Conservation (phyloP, 768 basidiomycete species). For the Lentinula guzmanii region DNA sequence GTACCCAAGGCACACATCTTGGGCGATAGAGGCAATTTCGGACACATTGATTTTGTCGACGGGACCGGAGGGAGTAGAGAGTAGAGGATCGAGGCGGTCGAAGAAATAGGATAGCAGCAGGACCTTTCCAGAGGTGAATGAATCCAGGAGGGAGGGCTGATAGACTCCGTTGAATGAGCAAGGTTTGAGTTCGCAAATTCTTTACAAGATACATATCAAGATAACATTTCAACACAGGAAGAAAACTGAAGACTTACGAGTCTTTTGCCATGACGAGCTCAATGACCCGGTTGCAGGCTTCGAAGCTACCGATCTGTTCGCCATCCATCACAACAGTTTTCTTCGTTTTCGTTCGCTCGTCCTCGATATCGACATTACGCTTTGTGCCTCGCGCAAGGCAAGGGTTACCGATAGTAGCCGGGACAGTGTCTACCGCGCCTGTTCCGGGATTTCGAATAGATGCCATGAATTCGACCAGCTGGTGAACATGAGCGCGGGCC, state of each 20-base stretch:
- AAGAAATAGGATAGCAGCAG: conserved; percentile 98
- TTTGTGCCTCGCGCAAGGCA: conserved; percentile 70
- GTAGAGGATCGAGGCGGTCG: conserved; percentile 82
- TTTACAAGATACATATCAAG: conserved; percentile 17
- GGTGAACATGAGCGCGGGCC: conserved; percentile 79
- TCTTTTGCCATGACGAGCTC: conserved; percentile 94
- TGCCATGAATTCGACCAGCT: conserved; percentile 83
- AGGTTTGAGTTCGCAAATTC: conserved; percentile 85
- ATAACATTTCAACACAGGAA: not conserved
- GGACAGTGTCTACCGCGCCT: not conserved
- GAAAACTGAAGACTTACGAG: conserved; percentile 48
- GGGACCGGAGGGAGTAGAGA: conserved; percentile 25
- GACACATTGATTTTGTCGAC: conserved; percentile 36
- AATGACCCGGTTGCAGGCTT: conserved; percentile 77
- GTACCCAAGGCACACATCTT: conserved; percentile 68
- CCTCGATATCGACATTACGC: conserved; percentile 60
- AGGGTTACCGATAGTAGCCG: conserved; percentile 57
- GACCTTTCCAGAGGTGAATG: conserved; percentile 80
- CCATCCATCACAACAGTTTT: conserved; percentile 84
- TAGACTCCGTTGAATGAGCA: conserved; percentile 98
- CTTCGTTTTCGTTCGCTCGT: conserved; percentile 25
- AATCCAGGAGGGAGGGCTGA: conserved; percentile 86
- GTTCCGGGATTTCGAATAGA: conserved; percentile 28
- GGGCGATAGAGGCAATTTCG: conserved; percentile 59
- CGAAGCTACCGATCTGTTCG: conserved; percentile 74